Evolutionary conservation across 1,284 basidiomycete species (phyloP), one percentile per base, ranked within the genome.

Genomic region (Boletus smithii): DNA sequence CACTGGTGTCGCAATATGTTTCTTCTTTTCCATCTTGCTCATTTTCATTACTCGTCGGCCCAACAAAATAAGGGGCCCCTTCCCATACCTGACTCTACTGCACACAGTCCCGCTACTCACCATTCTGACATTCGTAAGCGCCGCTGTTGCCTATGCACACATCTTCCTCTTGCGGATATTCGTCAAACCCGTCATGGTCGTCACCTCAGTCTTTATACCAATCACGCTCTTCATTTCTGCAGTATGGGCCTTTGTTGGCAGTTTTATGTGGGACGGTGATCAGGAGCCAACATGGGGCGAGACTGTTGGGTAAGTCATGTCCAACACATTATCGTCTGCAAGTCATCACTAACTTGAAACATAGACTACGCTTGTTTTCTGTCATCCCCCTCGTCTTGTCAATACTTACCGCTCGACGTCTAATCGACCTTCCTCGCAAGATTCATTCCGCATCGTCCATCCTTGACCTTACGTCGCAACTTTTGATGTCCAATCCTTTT

Each of bases 221-320:
- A 80, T 83, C 35, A 86, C 87, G 0, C 73, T 95, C 24, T 80
- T 90, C 57, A 72, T 92, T 37, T 91, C 87, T 42, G 84, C 91
- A 14, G 68, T 91, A 46, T 94, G 91, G 86, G 90, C 91, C 2
- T 90, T 95, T 58, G 77, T 86, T 8, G 93, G 90, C 24, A 92
- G 90, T 61, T 95, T 95, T 59, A 88, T 93, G 75, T 87, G 86
- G 73, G 83, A 87, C 52, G 79, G 74, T 11, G 76, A 81, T 48
- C 71, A 73, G 24, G 82, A 80, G 49, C 81, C 82, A 24, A 85
- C 85, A 9, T 87, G 83, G 76, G 89, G 88, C 53, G 87, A 88
- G 68, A 88, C 82, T 50, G 81, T 88, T 59, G 92, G 91, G 83
- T 79, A 68, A 68, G 83, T 73, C 35, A 17, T 29, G 10, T 24